Percentiles rank a stretch among this genome's conserved stretches.
Conservation (phyloP, 164 flowering plant species). For the Warburgia ugandensis region DNA sequence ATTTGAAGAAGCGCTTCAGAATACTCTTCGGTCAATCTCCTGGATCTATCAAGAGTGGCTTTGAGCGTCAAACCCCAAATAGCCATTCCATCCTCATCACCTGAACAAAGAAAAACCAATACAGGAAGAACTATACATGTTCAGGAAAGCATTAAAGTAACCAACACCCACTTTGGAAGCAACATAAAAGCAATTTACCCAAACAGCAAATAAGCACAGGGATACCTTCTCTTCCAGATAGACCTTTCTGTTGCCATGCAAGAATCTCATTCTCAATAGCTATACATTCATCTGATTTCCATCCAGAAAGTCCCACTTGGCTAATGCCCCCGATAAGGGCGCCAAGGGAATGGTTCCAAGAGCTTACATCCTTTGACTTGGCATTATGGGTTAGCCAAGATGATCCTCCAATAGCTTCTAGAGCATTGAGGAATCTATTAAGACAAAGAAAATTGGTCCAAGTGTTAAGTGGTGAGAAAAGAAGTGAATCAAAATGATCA, state of each 20-base stretch:
- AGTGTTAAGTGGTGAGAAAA: no score
- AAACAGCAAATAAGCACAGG: no score
- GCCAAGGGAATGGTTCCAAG: slow-evolving; percentile 64
- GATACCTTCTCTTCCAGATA: slow-evolving; percentile 77
- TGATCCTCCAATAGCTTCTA: slow-evolving; percentile 75
- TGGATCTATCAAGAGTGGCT: slow-evolving; percentile 90
- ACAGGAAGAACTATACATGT: slow-evolving; percentile 2
- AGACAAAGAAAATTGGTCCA: slow-evolving; percentile 5
- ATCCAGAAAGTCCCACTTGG: slow-evolving; percentile 78
- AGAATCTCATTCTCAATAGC: slow-evolving; percentile 65
- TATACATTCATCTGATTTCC: slow-evolving; percentile 70
- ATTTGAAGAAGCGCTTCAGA: slow-evolving; percentile 81
- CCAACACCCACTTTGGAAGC: neutral
- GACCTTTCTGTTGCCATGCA: slow-evolving; percentile 77
- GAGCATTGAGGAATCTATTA: slow-evolving; percentile 67
- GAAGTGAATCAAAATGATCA: no score
- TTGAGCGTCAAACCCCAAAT: slow-evolving; percentile 89
- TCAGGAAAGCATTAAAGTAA: neutral
- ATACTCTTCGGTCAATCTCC: slow-evolving; percentile 88
- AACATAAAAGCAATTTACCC: neutral
- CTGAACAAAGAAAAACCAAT: slow-evolving; percentile 24
- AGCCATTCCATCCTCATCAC: slow-evolving; percentile 73
- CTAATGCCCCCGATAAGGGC: slow-evolving; percentile 54
- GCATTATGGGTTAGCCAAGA: slow-evolving; percentile 53
- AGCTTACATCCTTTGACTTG: slow-evolving; percentile 40